phyloP scores from a whole-genome alignment of 1,284 basidiomycete genomes.

The Trametes versicolor region DNA sequence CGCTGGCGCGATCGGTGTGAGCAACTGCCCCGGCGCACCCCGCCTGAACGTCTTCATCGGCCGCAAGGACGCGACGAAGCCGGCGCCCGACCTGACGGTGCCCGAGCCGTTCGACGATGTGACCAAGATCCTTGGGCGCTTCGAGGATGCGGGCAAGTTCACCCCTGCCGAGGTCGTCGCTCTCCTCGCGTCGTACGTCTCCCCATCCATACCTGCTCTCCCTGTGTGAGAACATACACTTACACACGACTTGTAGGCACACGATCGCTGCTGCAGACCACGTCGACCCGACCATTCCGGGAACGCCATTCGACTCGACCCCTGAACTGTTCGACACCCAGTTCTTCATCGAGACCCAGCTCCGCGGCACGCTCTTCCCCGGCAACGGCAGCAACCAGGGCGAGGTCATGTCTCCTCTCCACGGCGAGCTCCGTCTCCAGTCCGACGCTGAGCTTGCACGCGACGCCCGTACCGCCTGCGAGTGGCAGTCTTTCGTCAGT shows the following conservation, averaged over 20 bases:
- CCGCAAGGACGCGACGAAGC: slow-evolving; percentile 32
- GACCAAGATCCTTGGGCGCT: slow-evolving; percentile 19
- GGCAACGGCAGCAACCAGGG: slow-evolving; percentile 28
- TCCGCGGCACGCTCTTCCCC: slow-evolving; percentile 38
- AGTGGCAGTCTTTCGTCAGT: slow-evolving; percentile 39
- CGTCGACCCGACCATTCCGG: slow-evolving; percentile 32
- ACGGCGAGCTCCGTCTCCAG: slow-evolving; percentile 24
- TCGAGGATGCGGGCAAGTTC: slow-evolving; percentile 27
- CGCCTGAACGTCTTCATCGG: slow-evolving; percentile 26
- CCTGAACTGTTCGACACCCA: slow-evolving; percentile 30
- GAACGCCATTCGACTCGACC: slow-evolving; percentile 32
- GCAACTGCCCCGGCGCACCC: slow-evolving; percentile 44
- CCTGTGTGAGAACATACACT: neutral
- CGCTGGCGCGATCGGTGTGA: slow-evolving; percentile 37
- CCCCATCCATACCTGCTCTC: too few relatives aligned
- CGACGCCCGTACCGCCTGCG: slow-evolving; percentile 37
- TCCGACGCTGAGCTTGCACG: slow-evolving; percentile 35
- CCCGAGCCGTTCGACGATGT: slow-evolving; percentile 36
- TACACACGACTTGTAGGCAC: slow-evolving; percentile 7
- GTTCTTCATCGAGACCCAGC: slow-evolving; percentile 34
- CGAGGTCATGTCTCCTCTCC: slow-evolving; percentile 23
- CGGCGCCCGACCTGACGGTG: slow-evolving; percentile 38
- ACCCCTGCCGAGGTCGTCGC: slow-evolving; percentile 30
- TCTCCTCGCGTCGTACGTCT: slow-evolving; percentile 24
- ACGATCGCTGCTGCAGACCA: slow-evolving; percentile 31